Conservation (phyloP, 2,329 filamentous ascomycete species). For the Xylariaceae sp. region DNA sequence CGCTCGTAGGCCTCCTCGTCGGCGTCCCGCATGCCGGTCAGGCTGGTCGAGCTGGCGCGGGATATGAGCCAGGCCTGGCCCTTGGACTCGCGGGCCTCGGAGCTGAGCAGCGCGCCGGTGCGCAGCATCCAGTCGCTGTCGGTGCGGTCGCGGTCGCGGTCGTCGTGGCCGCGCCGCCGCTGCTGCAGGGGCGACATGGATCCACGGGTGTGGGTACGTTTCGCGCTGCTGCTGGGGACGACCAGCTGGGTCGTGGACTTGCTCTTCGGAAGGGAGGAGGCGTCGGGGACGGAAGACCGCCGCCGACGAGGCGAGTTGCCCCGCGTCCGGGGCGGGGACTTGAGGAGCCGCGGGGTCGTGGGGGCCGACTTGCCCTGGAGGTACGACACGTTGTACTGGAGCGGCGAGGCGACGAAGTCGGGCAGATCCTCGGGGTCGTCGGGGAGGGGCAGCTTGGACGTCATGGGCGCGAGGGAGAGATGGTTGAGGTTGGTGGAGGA, state of each 20-base stretch:
- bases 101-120: slow-evolving; percentile 54
- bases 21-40: slow-evolving; percentile 42
- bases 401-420: slow-evolving; percentile 27
- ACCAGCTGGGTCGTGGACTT: slow-evolving; percentile 54
- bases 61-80: slow-evolving; percentile 63
- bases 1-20: slow-evolving; percentile 47
- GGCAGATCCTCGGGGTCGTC: slow-evolving; percentile 45
- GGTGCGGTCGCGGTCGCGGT: slow-evolving; percentile 34
- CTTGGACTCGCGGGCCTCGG: slow-evolving; percentile 57
- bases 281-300: slow-evolving; percentile 28
- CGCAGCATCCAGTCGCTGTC: slow-evolving; percentile 60
- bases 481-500: slow-evolving; percentile 50
- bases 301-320: slow-evolving; percentile 38
- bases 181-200: slow-evolving; percentile 18
- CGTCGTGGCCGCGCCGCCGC: slow-evolving; percentile 25
- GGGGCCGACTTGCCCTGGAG: slow-evolving; percentile 56
- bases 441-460: slow-evolving; percentile 50
- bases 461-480: slow-evolving; percentile 57
- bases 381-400: slow-evolving; percentile 41
- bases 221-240: slow-evolving; percentile 14
- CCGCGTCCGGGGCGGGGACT: slow-evolving; percentile 43
- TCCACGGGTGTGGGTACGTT: slow-evolving; percentile 14
- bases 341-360: slow-evolving; percentile 55
- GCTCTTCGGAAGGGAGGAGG: slow-evolving; percentile 39
- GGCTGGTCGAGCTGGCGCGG: slow-evolving; percentile 55